Evolutionary conservation across 768 basidiomycete species (phyloP).

Genomic region (Naematelia encephala): DNA sequence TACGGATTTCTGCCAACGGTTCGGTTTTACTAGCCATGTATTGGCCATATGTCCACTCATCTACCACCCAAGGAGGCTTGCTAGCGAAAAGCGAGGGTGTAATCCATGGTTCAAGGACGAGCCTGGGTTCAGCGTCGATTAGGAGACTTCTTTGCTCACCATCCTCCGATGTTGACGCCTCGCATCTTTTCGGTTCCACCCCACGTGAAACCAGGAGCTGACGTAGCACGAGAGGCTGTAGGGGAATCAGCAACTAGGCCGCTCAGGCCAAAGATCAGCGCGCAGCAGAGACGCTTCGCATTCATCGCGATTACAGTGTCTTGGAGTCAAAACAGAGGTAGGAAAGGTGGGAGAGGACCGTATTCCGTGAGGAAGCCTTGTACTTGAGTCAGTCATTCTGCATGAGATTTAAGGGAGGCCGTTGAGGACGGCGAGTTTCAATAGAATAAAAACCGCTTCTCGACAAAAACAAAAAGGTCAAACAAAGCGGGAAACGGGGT

Average conservation of each 20-base stretch:
- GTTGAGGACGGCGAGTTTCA: too few species aligned
- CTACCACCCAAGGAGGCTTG: constrained; percentile 49
- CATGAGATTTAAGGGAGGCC: too few species aligned
- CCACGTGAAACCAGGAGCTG: constrained; percentile 31
- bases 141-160: constrained; percentile 33
- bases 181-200: constrained; percentile 34
- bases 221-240: background rate
- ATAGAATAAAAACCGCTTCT: too few species aligned
- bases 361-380: too few species aligned
- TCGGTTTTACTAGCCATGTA: constrained; percentile 40
- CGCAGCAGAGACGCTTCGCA: background rate
- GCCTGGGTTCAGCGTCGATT: constrained; percentile 18
- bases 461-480: too few species aligned
- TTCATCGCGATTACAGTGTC: too few species aligned
- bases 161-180: constrained; percentile 49
- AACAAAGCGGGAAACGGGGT: too few species aligned
- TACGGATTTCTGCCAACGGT: constrained; percentile 27
- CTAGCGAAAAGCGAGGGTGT: constrained; percentile 43
- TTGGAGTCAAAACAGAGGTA: too few species aligned
- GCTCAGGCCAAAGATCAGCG: background rate
- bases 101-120: constrained; percentile 49
- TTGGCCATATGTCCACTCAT: constrained; percentile 46
- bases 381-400: too few species aligned
- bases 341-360: too few species aligned
- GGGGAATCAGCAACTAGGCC: background rate